Base-by-base conservation (phyloP, 2,329 filamentous ascomycete genomes). In the Trichoderma afroharzianum region DNA sequence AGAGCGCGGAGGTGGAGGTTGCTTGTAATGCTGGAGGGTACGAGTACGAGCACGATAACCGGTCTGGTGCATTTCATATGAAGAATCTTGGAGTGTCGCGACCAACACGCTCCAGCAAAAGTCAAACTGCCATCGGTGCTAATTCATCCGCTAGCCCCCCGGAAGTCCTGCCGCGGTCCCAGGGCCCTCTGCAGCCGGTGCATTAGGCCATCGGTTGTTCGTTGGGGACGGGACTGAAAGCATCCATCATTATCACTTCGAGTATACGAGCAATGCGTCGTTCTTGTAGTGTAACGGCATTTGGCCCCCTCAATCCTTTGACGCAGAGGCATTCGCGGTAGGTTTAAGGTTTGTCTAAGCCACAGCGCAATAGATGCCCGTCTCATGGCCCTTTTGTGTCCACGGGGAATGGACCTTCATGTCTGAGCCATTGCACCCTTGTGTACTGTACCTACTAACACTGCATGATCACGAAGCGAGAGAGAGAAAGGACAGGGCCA, bases 191-290 rank as follows among this genome's bases (percentile, higher is more conserved):
- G 71, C 71, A 70, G 71, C 58, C 58, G 59, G 74, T 77, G 76
- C 75, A 76, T 79, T 76, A 78, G 77, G 74, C 76, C 73, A 75
- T 76, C 72, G 76, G 77, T 76, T 72, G 73, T 76, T 72, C 74
- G 74, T 75, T 78, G 77, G 77, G 77, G 36, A 59, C 28, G 77
- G 77, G 36, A 59, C 28, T 33, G 11, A 58, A 21, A 39, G 50
- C 63, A 57, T 28, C 24, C 24, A n/a, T 33, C 14, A 33, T 33
- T 9, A n/a, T 1, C 7, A 7, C 14, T 53, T 4, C 3, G n/a
- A n/a, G 14, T 14, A 12, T 53, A 53, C 21, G 47, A 53, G 21
- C 14, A 53, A 24, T 14, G 39, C 4, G 2, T 43, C 15, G 39
- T 21, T 50, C n/a, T 50, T 50, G 43, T 6, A 50, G n/a, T 50